Percentiles rank a stretch among this genome's conserved stretches.
Evolutionary conservation across 2,329 filamentous ascomycete species (phyloP).

Genomic region (Xylaria multiplex): DNA sequence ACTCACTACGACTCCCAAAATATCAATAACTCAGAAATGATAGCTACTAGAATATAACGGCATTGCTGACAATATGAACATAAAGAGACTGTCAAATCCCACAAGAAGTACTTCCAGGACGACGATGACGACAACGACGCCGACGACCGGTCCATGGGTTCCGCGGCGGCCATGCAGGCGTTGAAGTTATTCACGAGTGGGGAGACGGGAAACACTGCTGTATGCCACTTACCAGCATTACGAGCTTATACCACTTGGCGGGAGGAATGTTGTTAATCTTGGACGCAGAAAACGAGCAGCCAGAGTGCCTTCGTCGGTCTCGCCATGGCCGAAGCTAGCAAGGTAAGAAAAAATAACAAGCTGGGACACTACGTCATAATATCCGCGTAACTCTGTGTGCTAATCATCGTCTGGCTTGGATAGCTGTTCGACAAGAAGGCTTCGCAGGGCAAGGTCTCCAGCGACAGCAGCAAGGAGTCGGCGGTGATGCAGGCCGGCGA

Average conservation of each 20-base stretch:
- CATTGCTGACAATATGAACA: constrained; percentile 10
- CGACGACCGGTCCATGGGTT: constrained; percentile 67
- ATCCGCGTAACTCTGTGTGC: neutral
- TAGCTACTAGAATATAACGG: neutral
- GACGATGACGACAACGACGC: constrained; percentile 58
- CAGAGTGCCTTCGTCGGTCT: constrained; percentile 85
- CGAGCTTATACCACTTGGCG: neutral
- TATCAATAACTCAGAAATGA: neutral
- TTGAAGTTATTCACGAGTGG: constrained; percentile 79
- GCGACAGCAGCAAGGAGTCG: constrained; percentile 79
- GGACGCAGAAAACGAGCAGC: constrained; percentile 56
- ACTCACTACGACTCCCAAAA: neutral
- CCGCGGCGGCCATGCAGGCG: constrained; percentile 82
- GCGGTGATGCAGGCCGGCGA: constrained; percentile 82
- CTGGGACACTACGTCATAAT: neutral
- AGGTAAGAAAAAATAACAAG: constrained; percentile 58
- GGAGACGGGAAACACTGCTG: constrained; percentile 54
- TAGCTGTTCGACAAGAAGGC: constrained; percentile 70
- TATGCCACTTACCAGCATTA: constrained; percentile 30
- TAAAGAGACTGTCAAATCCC: constrained; percentile 74
- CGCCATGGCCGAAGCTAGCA: constrained; percentile 88
- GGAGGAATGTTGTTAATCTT: constrained; percentile 14
- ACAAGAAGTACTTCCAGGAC: constrained; percentile 77
- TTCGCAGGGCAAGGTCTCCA: constrained; percentile 62
- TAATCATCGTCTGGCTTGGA: constrained; percentile 1